Base-by-base conservation (phyloP, 164 flowering plant species). In the Annona cherimola region DNA sequence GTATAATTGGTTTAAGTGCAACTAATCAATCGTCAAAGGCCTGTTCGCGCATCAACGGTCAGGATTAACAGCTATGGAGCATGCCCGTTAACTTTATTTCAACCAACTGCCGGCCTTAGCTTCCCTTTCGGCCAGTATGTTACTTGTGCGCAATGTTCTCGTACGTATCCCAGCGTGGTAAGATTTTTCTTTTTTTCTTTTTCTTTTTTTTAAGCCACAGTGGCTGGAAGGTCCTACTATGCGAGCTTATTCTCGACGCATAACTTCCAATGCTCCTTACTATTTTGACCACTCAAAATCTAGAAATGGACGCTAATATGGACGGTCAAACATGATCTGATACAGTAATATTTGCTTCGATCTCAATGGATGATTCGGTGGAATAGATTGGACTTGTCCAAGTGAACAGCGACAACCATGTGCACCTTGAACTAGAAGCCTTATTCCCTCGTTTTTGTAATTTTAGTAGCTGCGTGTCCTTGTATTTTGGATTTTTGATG, bases 401-500 rank as follows among this genome's bases (percentile, higher is more conserved):
- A n/a, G n/a, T n/a, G n/a, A n/a, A n/a, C n/a, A n/a, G n/a, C n/a
- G n/a, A n/a, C n/a, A n/a, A n/a, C n/a, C n/a, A n/a, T 7, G 18
- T 42, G 67, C 46, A 41, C 42, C 44, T 6, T 39, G 57, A 18
- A 16, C 35, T n/a, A 54, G 18, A n/a, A 42, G 4, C 39, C 39
- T 69, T 68, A 57, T 67, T n/a, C 68, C 26, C 18, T 67, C 14
- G 40, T 12, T 45, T 68, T 46, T 12, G 26, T 63, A 54, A 0
- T 8, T 42, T 7, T 12, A 45, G 26, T 39, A 18, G 39, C n/a
- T 63, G 1, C 2, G 14, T 11, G 26, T 16, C 0, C 40, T 75
- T 78, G 69, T 63, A 26, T 77, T 19, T 64, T 64, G 43, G 18
- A 64, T 77, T 18, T 71, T 50, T 50, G 57, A 71, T 78, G 84